Base-by-base conservation (phyloP, 257 asterid species). In the Vinca minor region DNA sequence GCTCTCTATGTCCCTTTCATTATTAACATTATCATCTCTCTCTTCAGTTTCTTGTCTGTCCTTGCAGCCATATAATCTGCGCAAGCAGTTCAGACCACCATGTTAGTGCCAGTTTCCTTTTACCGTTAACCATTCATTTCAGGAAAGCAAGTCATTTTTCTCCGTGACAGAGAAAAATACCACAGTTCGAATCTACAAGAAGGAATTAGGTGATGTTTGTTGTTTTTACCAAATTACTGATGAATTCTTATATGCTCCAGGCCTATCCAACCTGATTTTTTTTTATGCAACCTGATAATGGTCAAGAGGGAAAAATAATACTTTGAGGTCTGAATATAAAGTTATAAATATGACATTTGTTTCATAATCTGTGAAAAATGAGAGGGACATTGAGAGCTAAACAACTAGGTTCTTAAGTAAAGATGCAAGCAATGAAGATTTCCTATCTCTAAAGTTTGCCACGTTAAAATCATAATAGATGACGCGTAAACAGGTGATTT, bases 1-100 rank as follows among this genome's bases (percentile, higher is more conserved):
- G 39, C 26, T 64, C 53, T 63, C 66, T 32, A 56, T 28, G 36
- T 25, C 54, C 65, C 50, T 64, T n/a, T 63, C 52, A 38, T 62
- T n/a, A n/a, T n/a, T 59, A 26, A 58, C 68, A 29, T 59, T 63
- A 65, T 73, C 80, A 25, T 64, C 59, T 18, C 54, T 20, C 47
- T 57, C 54, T 3, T n/a, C 8, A 6, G 28, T 18, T 25, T 45
- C 29, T 31, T 28, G 57, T 39, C 42, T 35, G 50, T 46, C 54
- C 21, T 55, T 41, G 8, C 8, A 55, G 60, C 42, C 15, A 12
- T 45, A 52, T 23, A 59, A 25, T 55, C 74, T 63, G 60, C 26
- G 50, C 20, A 4, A 42, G 4, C 13, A 25, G 53, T 36, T 57
- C 31, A 64, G 44, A 46, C 50, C 61, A 59, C 66, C 15, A 52